Percentiles rank a stretch among this genome's conserved stretches.
phyloP scores from a whole-genome alignment of 306 rosid genomes.

The Cucurbita maxima region DNA sequence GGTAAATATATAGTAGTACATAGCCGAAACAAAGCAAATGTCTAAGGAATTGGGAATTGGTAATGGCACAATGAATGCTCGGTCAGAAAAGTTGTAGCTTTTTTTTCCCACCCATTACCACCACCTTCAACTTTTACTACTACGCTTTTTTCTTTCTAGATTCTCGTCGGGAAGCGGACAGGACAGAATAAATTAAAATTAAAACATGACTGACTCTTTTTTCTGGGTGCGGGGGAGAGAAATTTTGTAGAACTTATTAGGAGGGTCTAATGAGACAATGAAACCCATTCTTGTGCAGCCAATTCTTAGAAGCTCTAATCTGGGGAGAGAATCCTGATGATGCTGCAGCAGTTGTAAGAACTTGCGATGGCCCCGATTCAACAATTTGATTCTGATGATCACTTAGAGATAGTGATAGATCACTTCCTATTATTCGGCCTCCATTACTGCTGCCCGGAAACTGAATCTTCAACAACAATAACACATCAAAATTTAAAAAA shows the following conservation, averaged over 20 bases:
- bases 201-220: background rate
- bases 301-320: slow-evolving; percentile 24
- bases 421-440: slow-evolving; percentile 51
- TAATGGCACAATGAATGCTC: background rate
- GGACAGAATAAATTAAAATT: background rate
- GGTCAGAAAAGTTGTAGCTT: background rate
- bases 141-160: background rate
- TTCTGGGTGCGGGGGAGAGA: background rate
- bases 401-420: slow-evolving; percentile 34
- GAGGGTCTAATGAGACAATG: slow-evolving; percentile 29
- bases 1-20: background rate
- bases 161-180: background rate
- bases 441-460: slow-evolving; percentile 49
- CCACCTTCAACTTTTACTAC: background rate
- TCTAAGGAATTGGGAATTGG: background rate
- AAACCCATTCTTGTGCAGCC: slow-evolving; percentile 64
- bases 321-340: slow-evolving; percentile 99
- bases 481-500: background rate
- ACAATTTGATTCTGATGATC: slow-evolving; percentile 1
- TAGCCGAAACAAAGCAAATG: background rate
- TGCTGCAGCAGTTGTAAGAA: slow-evolving; percentile 91
- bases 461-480: slow-evolving; percentile 14
- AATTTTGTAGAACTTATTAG: background rate
- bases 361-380: slow-evolving; percentile 38
- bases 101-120: background rate